Conservation (phyloP, 257 asterid species). For the Hygrophila difformis region DNA sequence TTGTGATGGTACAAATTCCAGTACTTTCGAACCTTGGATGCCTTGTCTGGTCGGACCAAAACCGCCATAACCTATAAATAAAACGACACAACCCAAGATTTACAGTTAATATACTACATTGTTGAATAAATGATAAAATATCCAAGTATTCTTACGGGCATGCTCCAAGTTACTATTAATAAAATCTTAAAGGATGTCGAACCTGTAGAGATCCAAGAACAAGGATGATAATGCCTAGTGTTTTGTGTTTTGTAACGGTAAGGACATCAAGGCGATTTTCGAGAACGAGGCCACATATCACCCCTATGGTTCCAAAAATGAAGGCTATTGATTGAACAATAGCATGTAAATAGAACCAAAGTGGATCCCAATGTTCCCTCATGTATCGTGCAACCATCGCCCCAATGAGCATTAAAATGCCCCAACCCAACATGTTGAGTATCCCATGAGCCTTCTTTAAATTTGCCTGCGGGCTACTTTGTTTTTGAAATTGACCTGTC, state of each 20-base stretch:
- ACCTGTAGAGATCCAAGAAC: conserved; percentile 83
- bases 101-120: neutral
- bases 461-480: conserved; percentile 21
- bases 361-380: conserved; percentile 68
- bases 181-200: too few relatives aligned
- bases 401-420: conserved; percentile 67
- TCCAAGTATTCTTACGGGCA: too few relatives aligned
- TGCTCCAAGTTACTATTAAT: too few relatives aligned
- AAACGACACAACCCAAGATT: neutral
- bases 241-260: conserved; percentile 55
- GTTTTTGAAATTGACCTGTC: conserved; percentile 49
- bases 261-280: conserved; percentile 34
- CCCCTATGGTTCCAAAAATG: conserved; percentile 53
- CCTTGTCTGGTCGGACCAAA: conserved; percentile 62
- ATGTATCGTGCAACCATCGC: conserved; percentile 68
- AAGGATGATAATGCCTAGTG: conserved; percentile 56
- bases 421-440: conserved; percentile 84
- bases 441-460: conserved; percentile 68
- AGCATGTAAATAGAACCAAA: conserved; percentile 76
- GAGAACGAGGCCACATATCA: conserved; percentile 56
- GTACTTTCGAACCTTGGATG: conserved; percentile 54
- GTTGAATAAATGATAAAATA: neutral
- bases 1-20: conserved; percentile 89
- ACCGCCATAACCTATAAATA: conserved; percentile 51
- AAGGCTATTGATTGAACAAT: conserved; percentile 57